Percentiles rank a stretch among this genome's conserved stretches.
Conservation (phyloP, 2,329 filamentous ascomycete species). For the Neocatenulostroma microsporum region DNA sequence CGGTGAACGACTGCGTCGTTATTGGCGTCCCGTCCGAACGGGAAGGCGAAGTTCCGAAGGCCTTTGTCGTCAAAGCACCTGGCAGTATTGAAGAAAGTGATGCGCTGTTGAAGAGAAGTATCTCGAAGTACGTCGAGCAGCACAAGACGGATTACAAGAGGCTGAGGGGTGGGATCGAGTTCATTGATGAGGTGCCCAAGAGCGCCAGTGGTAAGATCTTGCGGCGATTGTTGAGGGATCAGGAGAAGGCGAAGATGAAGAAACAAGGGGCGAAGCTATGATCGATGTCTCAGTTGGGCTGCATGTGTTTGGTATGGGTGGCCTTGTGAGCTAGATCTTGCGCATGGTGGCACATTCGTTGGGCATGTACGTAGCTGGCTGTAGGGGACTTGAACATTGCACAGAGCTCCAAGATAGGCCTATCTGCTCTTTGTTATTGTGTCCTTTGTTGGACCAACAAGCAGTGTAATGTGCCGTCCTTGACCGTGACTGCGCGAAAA, state of each 20-base stretch:
- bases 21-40: constrained; percentile 61
- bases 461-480: no score
- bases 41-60: constrained; percentile 57
- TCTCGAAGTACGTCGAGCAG: constrained; percentile 52
- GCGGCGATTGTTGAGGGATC: constrained; percentile 59
- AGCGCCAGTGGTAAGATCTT: constrained; percentile 57
- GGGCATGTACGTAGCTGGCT: no score
- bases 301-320: no score
- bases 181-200: constrained; percentile 52
- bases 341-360: no score
- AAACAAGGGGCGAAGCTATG: constrained; percentile 60
- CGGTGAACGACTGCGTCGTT: constrained; percentile 71
- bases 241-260: constrained; percentile 61
- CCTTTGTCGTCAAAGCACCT: constrained; percentile 54
- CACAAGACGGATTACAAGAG: constrained; percentile 57
- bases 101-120: constrained; percentile 42
- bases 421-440: no score
- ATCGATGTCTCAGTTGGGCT: no score
- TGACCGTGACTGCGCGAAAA: no score
- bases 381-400: no score
- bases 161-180: constrained; percentile 53
- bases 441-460: no score
- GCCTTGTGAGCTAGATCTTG: no score
- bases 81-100: constrained; percentile 42
- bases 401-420: no score